Evolutionary conservation across 345 rosid genomes (phyloP).

Genomic region (Lepidium aucheri): DNA sequence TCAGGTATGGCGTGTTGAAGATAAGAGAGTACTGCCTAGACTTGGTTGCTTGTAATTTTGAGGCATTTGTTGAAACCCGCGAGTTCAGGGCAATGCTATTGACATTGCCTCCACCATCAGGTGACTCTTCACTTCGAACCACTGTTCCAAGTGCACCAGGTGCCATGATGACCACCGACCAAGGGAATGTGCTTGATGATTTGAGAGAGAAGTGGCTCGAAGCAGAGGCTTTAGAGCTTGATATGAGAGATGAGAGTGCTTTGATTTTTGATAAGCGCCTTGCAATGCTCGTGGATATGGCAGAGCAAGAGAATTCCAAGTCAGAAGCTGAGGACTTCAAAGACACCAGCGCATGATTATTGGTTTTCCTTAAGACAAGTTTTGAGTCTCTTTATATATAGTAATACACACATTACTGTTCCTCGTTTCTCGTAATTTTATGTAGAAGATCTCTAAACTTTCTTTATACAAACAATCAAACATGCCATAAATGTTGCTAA

Average conservation of each 20-base stretch:
- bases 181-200: conserved; percentile 83
- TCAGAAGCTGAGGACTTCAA: conserved; percentile 12
- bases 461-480: not conserved
- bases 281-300: conserved; percentile 74
- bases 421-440: not conserved
- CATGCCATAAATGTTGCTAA: not conserved
- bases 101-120: conserved; percentile 90
- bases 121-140: conserved; percentile 84
- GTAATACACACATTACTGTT: not conserved
- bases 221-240: conserved; percentile 93
- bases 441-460: not conserved
- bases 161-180: conserved; percentile 53
- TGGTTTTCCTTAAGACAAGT: not conserved
- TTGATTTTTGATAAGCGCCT: conserved; percentile 79
- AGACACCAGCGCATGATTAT: conserved; percentile 20
- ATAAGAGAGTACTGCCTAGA: conserved; percentile 85
- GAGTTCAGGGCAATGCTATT: conserved; percentile 89
- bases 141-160: conserved; percentile 93
- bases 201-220: conserved; percentile 97
- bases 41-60: conserved; percentile 75
- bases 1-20: conserved; percentile 89
- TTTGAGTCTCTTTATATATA: not conserved
- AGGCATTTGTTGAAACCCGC: conserved; percentile 69
- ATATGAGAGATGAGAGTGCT: conserved; percentile 95
- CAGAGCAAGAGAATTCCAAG: conserved; percentile 52